Conservation (phyloP, 2,329 filamentous ascomycete species). For the Talaromyces sp. region DNA sequence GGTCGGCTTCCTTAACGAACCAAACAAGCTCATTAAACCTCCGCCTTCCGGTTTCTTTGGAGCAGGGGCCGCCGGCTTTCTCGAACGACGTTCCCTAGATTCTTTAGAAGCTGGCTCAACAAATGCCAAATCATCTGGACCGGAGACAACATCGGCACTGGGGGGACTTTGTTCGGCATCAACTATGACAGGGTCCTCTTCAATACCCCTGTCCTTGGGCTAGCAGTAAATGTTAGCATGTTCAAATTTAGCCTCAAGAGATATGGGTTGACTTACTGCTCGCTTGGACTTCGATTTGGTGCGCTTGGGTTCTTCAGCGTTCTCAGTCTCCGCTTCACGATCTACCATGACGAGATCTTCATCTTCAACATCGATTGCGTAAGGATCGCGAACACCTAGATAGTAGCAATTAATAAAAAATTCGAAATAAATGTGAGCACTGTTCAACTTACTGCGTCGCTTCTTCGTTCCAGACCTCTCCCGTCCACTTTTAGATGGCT, state of each 20-base stretch:
- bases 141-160: constrained; percentile 39
- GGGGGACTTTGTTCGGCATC: constrained; percentile 45
- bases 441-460: constrained; percentile 34
- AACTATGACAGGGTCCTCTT: constrained; percentile 52
- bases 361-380: constrained; percentile 53
- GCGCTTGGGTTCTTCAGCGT: constrained; percentile 19
- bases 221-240: constrained; percentile 1
- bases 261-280: constrained; percentile 2
- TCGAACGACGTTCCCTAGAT: constrained; percentile 47
- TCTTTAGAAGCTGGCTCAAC: constrained; percentile 42
- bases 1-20: constrained; percentile 34
- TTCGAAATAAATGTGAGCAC: not conserved
- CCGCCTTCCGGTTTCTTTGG: constrained; percentile 54
- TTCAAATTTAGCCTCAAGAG: not conserved
- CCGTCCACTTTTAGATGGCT: constrained; percentile 38
- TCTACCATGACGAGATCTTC: constrained; percentile 60
- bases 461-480: constrained; percentile 50
- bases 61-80: constrained; percentile 49
- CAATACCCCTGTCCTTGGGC: constrained; percentile 7
- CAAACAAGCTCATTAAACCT: constrained; percentile 60
- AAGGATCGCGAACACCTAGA: constrained; percentile 48
- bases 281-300: constrained; percentile 3
- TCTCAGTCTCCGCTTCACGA: constrained; percentile 35
- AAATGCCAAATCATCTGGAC: constrained; percentile 48
- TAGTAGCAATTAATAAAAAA: not conserved